Evolutionary conservation across 129 eudicot genomes (phyloP).

Genomic region (Silybum marianum): DNA sequence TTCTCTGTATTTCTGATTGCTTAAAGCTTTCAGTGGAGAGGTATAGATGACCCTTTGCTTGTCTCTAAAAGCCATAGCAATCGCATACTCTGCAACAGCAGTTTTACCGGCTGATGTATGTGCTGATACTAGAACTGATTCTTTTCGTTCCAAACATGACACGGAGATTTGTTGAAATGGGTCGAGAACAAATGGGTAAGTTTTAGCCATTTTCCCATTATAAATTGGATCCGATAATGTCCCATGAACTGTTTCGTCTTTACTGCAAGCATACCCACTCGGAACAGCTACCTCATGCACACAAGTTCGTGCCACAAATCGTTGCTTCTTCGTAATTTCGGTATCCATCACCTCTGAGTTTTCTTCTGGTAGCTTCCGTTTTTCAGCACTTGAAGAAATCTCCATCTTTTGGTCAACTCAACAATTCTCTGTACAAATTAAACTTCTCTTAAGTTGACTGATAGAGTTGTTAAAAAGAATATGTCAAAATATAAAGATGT

Average conservation of each 20-base stretch:
- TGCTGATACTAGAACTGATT: constrained; percentile 90
- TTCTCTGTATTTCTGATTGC: constrained; percentile 96
- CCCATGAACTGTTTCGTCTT: constrained; percentile 74
- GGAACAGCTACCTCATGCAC: constrained; percentile 99
- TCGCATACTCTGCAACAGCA: constrained; percentile 98
- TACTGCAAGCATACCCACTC: constrained; percentile 50
- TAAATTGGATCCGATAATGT: constrained; percentile 71
- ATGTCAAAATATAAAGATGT: constrained; percentile 16
- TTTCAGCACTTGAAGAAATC: constrained; percentile 45
- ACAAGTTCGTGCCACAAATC: constrained; percentile 66
- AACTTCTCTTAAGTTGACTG: constrained; percentile 3
- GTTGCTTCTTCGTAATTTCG: constrained; percentile 39
- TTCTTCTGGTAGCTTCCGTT: constrained; percentile 57
- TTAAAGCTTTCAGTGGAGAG: constrained; percentile 91
- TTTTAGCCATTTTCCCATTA: constrained; percentile 76
- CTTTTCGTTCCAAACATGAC: constrained; percentile 90
- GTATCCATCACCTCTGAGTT: constrained; percentile 31
- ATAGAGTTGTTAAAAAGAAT: constrained; percentile 1
- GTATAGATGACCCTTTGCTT: constrained; percentile 95
- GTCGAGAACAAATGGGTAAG: constrained; percentile 76
- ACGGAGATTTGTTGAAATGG: constrained; percentile 91
- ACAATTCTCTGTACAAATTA: neutral
- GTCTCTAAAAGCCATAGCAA: constrained; percentile 93
- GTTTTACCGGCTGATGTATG: constrained; percentile 99
- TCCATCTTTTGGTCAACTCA: constrained; percentile 40